Percentiles rank a stretch among this genome's conserved stretches.
Conservation (phyloP, 495 filamentous ascomycete species). For the Trichoderma parareesei region DNA sequence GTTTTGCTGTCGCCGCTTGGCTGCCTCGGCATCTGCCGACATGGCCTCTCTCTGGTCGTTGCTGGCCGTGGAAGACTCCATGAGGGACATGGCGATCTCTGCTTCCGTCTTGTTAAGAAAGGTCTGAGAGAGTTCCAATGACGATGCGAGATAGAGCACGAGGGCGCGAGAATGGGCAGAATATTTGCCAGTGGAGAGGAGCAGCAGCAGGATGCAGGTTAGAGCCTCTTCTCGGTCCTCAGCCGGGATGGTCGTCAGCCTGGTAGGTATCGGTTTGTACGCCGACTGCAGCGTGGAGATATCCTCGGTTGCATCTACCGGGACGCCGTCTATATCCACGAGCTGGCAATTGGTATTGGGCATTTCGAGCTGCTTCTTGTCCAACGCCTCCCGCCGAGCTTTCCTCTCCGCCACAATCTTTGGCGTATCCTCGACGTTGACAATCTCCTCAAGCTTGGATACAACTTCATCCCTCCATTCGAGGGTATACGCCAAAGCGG, state of each 20-base stretch:
- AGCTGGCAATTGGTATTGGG: conserved; percentile 14
- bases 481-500: conserved; percentile 33
- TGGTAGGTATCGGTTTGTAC: conserved; percentile 41
- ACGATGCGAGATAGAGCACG: conserved; percentile 55
- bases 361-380: conserved; percentile 16
- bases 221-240: conserved; percentile 39
- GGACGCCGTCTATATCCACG: conserved; percentile 13
- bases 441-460: conserved; percentile 29
- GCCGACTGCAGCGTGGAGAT: conserved; percentile 26
- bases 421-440: conserved; percentile 27
- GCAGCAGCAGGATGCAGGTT: conserved; percentile 56
- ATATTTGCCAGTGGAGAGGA: conserved; percentile 68
- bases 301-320: conserved; percentile 18
- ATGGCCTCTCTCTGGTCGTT: conserved; percentile 42
- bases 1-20: conserved; percentile 57
- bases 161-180: conserved; percentile 61
- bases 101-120: conserved; percentile 58
- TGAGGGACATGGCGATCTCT: conserved; percentile 62
- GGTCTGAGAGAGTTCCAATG: conserved; percentile 50
- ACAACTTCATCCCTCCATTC: conserved; percentile 31
- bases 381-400: conserved; percentile 23
- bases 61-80: conserved; percentile 39
- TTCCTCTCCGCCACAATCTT: conserved; percentile 29
- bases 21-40: conserved; percentile 58
- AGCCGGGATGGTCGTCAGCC: conserved; percentile 29